These are phyloP conservation scores for Pneumocystis jirovecii DNA, from an alignment of 1,139 yeast species.

Conservation along the genomic window DNA sequence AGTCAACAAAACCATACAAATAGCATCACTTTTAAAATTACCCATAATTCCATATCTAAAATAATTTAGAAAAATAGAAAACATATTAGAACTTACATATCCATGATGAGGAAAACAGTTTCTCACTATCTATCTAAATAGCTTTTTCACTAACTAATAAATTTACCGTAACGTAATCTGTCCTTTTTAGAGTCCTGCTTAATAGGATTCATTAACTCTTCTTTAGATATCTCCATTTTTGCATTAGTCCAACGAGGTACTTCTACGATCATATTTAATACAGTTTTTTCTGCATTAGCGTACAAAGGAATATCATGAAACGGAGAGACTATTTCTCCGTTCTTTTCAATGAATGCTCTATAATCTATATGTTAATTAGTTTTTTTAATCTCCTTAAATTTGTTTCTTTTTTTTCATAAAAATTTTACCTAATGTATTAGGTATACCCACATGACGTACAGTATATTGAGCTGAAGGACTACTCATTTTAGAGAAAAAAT, in stretches of 20 bases:
- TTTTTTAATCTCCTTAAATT: background rate
- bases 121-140: constrained; percentile 36
- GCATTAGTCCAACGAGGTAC: constrained; percentile 45
- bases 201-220: constrained; percentile 66
- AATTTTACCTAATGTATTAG: constrained; percentile 39
- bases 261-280: constrained; percentile 81
- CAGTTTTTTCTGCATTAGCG: constrained; percentile 44
- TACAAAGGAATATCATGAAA: constrained; percentile 84
- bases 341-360: constrained; percentile 56
- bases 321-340: constrained; percentile 48
- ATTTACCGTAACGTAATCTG: constrained; percentile 31
- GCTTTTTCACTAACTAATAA: background rate
- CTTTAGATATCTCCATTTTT: constrained; percentile 42
- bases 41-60: constrained; percentile 1
- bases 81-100: constrained; percentile 44
- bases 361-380: constrained; percentile 34
- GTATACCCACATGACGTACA: constrained; percentile 63
- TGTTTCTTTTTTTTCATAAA: background rate
- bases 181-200: constrained; percentile 89
- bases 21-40: background rate
- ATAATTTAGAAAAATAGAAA: background rate
- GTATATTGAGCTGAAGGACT: constrained; percentile 15
- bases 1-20: background rate
- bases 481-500: background rate
- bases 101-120: constrained; percentile 95